Percentiles rank a stretch among this genome's conserved stretches.
Evolutionary conservation across 495 filamentous ascomycete species (phyloP).

Genomic region (Pyrenula aspistea): DNA sequence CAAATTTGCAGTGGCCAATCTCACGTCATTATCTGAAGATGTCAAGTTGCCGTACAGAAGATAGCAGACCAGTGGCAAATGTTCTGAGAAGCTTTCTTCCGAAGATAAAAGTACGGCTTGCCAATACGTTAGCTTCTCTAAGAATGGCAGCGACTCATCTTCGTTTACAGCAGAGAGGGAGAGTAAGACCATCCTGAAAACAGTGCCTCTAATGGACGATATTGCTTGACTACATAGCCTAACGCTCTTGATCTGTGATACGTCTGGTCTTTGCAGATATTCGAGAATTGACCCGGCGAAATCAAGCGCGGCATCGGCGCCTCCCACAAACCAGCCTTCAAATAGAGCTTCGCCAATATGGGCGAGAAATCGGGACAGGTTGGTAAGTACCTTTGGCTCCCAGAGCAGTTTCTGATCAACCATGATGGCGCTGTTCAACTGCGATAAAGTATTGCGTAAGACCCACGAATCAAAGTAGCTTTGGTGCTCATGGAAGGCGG

Average conservation of each 20-base stretch:
- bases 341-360: conserved; percentile 83
- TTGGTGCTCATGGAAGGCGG: conserved; percentile 86
- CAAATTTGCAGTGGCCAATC: conserved; percentile 67
- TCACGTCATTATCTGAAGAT: conserved; percentile 46
- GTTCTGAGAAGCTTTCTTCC: conserved; percentile 59
- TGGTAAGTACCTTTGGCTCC: conserved; percentile 75
- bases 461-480: conserved; percentile 91
- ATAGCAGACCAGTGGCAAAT: conserved; percentile 77
- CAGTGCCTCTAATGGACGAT: conserved; percentile 55
- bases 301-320: conserved; percentile 69
- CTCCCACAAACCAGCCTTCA: conserved; percentile 91
- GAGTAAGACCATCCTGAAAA: conserved; percentile 67
- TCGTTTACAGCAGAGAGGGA: conserved; percentile 75
- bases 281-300: conserved; percentile 78
- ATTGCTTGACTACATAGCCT: conserved; percentile 76
- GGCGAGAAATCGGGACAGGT: conserved; percentile 64
- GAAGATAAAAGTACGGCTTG: conserved; percentile 77
- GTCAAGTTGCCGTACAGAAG: conserved; percentile 77
- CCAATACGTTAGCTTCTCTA: conserved; percentile 88
- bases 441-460: conserved; percentile 58
- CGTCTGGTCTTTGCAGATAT: conserved; percentile 75
- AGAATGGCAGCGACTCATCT: conserved; percentile 47
- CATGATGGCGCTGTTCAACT: conserved; percentile 55
- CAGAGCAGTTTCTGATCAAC: conserved; percentile 58
- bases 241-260: conserved; percentile 70